A percentile compares a stretch with the other conserved stretches of the same genome.
Conservation (phyloP, 148 eudicot genomes). For the Camellia lanceoleosa region DNA sequence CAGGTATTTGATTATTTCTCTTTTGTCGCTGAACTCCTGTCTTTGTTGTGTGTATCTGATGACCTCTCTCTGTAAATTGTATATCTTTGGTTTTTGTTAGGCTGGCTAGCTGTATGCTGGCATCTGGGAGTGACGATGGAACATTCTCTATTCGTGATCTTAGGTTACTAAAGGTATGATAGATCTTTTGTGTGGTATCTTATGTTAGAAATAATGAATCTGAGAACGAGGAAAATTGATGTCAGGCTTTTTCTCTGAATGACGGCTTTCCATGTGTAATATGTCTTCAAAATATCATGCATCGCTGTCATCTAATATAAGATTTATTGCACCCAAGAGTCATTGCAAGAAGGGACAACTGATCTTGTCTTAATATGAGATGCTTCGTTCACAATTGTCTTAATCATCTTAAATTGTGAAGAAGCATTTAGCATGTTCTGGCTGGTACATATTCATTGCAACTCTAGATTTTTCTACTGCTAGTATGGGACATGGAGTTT, state of each 20-base stretch:
- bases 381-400: background rate
- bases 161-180: constrained; percentile 64
- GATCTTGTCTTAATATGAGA: background rate
- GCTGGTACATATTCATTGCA: background rate
- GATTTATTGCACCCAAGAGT: background rate
- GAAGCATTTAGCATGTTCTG: background rate
- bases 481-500: background rate
- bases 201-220: background rate
- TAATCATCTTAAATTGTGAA: background rate
- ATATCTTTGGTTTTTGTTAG: constrained; percentile 32
- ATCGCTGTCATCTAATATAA: background rate
- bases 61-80: background rate
- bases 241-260: background rate
- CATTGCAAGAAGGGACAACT: constrained; percentile 4
- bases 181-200: background rate
- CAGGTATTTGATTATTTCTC: constrained; percentile 41
- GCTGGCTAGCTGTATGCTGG: constrained; percentile 75
- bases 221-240: background rate
- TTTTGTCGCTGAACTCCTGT: background rate
- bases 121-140: constrained; percentile 97
- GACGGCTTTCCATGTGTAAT: background rate
- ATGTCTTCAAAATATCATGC: background rate
- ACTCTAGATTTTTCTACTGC: background rate
- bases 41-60: background rate
- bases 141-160: constrained; percentile 82